These are phyloP conservation scores for Sporothrix mexicana DNA, from an alignment of 2,329 filamentous ascomycete species.

Conservation along the genomic window DNA sequence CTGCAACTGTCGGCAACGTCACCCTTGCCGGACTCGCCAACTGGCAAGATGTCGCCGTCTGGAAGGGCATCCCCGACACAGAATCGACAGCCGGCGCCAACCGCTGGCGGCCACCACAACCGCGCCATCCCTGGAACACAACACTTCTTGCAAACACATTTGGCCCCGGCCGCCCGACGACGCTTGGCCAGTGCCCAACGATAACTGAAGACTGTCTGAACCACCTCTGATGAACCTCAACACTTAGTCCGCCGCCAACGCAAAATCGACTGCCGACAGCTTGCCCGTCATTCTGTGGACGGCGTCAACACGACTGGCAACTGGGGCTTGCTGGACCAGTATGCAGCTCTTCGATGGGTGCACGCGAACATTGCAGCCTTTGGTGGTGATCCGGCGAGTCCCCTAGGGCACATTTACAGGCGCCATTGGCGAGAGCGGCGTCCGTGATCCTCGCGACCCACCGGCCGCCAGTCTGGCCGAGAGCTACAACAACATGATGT, in stretches of 20 bases:
- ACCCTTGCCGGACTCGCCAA: background rate
- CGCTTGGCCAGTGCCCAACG: background rate
- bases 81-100: background rate
- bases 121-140: background rate
- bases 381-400: constrained; percentile 36
- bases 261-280: background rate
- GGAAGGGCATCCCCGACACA: constrained; percentile 12
- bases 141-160: background rate
- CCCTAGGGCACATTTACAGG: background rate
- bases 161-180: background rate
- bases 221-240: constrained; percentile 60
- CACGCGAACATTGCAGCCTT: constrained; percentile 37
- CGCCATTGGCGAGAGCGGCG: constrained; percentile 20
- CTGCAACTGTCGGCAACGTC: background rate
- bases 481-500: constrained; percentile 15
- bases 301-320: constrained; percentile 55
- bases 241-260: constrained; percentile 52
- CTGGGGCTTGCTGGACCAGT: constrained; percentile 59
- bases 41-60: constrained; percentile 18
- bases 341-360: constrained; percentile 41
- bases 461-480: constrained; percentile 6
- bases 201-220: constrained; percentile 58
- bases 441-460: constrained; percentile 17
- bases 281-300: constrained; percentile 16
- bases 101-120: constrained; percentile 6